phyloP scores from a whole-genome alignment of 495 filamentous ascomycete genomes.

The Aspergillus indologenus region DNA sequence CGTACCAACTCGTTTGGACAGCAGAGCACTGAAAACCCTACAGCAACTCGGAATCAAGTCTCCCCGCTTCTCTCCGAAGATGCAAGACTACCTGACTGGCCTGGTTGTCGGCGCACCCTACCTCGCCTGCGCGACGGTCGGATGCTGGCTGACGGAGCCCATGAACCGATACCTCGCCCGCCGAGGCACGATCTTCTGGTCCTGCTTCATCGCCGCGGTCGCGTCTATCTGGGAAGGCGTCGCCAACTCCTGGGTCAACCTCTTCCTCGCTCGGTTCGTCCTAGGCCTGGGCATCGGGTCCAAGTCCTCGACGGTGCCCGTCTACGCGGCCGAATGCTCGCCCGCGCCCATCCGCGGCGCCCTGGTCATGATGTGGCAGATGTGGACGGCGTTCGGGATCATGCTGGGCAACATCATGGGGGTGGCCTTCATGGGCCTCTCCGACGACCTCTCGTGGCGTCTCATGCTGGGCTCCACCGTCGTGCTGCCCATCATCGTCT shows the following conservation, averaged over 20 bases:
- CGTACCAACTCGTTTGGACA: neutral
- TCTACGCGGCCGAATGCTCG: constrained; percentile 57
- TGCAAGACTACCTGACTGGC: constrained; percentile 34
- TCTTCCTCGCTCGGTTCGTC: constrained; percentile 57
- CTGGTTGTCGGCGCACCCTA: constrained; percentile 47
- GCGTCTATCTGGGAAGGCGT: constrained; percentile 50
- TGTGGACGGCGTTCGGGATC: constrained; percentile 75
- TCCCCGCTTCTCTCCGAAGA: constrained; percentile 16
- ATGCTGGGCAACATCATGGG: constrained; percentile 70
- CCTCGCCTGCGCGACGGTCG: constrained; percentile 40
- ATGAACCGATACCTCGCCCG: constrained; percentile 54
- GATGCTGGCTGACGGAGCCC: constrained; percentile 53
- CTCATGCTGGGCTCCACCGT: constrained; percentile 48
- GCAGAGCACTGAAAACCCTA: neutral
- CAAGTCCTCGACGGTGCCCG: constrained; percentile 56
- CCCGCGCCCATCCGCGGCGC: constrained; percentile 56
- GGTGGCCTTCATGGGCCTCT: constrained; percentile 56
- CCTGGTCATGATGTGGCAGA: constrained; percentile 63
- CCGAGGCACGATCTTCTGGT: constrained; percentile 57
- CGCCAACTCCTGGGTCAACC: constrained; percentile 48
- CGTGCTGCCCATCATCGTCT: constrained; percentile 41
- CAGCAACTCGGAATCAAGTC: constrained; percentile 34
- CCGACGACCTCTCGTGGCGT: constrained; percentile 41
- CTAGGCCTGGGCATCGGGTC: constrained; percentile 61
- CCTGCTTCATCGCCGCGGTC: constrained; percentile 45